Evolutionary conservation across 2,329 filamentous ascomycete genomes (phyloP), one percentile per base, ranked within the genome.

Genomic region (Aspergillus brunneoviolaceus): DNA sequence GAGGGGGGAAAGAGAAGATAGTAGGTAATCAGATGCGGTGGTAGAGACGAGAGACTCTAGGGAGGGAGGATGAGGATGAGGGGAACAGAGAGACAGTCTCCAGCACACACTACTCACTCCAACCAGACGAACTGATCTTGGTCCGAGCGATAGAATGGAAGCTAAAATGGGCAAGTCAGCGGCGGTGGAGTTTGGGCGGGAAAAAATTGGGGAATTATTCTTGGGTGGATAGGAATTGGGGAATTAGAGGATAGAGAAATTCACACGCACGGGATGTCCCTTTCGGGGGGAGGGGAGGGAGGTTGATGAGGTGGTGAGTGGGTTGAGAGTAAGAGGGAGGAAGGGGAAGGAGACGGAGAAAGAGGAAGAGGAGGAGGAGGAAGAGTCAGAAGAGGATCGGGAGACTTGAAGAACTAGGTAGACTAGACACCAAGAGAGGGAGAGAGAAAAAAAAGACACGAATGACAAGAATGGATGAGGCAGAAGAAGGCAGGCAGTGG

Each of bases 301-400:
- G 27, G 33, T 12, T 35, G 33, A 35, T 12, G 14, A 35, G 61
- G 56, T 60, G 60, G 62, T 62, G 63, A 59, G 23, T 39, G 33
- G 39, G 16, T n/a, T 29, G 60, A 57, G 64, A 57, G 60, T 57
- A 59, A 63, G 60, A 60, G 66, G 63, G 65, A 64, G 47, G 48
- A 25, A 59, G 45, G 51, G 19, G n/a, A 23, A 56, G 59, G 48
- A 16, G n/a, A 45, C n/a, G 35, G 51, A 16, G 39, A 45, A 16
- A 16, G 51, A 27, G 19, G 31, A 53, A n/a, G n/a, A n/a, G 59
- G 48, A 21, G 21, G 21, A 21, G 21, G 31, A 19, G n/a, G 42
- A 39, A 23, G 50, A 31, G 35, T 42, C 14, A 1, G 14, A 42
- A 23, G 23, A 23, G 23, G 39, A 9, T 29, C 27, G 27, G 27